Conservation (phyloP, 495 filamentous ascomycete genomes). For the Acidomyces sp. region DNA sequence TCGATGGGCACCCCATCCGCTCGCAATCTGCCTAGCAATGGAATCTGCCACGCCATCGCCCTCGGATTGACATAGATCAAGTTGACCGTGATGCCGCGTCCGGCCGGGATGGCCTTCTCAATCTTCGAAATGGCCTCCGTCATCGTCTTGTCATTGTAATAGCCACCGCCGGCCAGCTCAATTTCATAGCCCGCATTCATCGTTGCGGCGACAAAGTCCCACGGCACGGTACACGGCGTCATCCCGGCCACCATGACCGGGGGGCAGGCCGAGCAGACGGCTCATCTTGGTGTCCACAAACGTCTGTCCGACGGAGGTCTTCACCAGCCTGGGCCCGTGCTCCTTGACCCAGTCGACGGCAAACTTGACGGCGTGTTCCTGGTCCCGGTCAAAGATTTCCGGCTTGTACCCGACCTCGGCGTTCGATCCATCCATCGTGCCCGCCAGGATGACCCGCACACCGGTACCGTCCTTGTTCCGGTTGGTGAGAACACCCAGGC, state of each 20-base stretch:
- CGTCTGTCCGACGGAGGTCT: conserved; percentile 71
- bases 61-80: conserved; percentile 93
- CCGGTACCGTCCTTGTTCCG: conserved; percentile 97
- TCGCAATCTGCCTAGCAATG: conserved; percentile 69
- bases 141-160: conserved; percentile 84
- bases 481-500: conserved; percentile 91
- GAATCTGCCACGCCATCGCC: conserved; percentile 97
- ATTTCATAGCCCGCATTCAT: conserved; percentile 94
- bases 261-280: conserved; percentile 71
- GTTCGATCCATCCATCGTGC: conserved; percentile 78
- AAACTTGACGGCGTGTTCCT: conserved; percentile 82
- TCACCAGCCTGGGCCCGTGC: conserved; percentile 74
- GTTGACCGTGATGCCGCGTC: conserved; percentile 86
- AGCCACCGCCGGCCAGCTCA: conserved; percentile 82
- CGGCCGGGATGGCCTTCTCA: conserved; percentile 72
- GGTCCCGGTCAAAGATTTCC: conserved; percentile 90
- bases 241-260: conserved; percentile 91
- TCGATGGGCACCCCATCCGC: conserved; percentile 86
- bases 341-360: conserved; percentile 98
- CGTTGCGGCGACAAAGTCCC: conserved; percentile 90
- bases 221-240: conserved; percentile 87
- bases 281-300: conserved; percentile 99
- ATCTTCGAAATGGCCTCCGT: conserved; percentile 82
- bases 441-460: conserved; percentile 86
- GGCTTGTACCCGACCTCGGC: conserved; percentile 91